Conservation (phyloP, 345 rosid genomes). For the Durio zibethinus region DNA sequence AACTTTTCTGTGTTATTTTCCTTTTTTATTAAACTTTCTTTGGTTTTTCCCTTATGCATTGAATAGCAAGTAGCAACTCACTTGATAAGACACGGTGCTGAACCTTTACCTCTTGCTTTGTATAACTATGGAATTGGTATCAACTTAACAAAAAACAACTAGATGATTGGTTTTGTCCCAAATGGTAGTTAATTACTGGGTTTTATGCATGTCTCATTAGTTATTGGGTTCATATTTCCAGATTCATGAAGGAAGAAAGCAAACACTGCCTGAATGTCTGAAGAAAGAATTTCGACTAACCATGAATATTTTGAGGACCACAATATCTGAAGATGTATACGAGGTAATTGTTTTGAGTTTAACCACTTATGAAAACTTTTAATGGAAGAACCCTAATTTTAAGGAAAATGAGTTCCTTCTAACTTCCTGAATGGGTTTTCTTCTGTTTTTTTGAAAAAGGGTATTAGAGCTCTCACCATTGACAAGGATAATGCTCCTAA, state of each 20-base stretch:
- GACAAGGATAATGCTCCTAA: slow-evolving; percentile 94
- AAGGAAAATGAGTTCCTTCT: neutral
- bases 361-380: neutral
- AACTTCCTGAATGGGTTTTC: slow-evolving; percentile 10
- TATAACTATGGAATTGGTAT: neutral
- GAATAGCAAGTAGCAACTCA: neutral
- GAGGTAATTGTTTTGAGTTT: slow-evolving; percentile 47
- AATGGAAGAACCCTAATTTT: neutral
- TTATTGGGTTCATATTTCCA: slow-evolving; percentile 21
- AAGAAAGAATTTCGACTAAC: slow-evolving; percentile 86
- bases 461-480: slow-evolving; percentile 82
- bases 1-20: neutral
- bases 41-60: neutral
- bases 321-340: slow-evolving; percentile 70
- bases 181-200: neutral
- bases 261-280: slow-evolving; percentile 60
- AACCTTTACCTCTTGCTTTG: neutral
- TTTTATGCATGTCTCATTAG: neutral
- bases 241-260: slow-evolving; percentile 88
- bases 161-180: neutral
- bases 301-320: slow-evolving; percentile 53
- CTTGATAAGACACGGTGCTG: neutral
- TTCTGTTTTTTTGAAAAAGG: slow-evolving; percentile 39
- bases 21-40: neutral
- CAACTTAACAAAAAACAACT: neutral